Evolutionary conservation across 805 yeast species (phyloP).

Genomic region (Pichia paraexigua): DNA sequence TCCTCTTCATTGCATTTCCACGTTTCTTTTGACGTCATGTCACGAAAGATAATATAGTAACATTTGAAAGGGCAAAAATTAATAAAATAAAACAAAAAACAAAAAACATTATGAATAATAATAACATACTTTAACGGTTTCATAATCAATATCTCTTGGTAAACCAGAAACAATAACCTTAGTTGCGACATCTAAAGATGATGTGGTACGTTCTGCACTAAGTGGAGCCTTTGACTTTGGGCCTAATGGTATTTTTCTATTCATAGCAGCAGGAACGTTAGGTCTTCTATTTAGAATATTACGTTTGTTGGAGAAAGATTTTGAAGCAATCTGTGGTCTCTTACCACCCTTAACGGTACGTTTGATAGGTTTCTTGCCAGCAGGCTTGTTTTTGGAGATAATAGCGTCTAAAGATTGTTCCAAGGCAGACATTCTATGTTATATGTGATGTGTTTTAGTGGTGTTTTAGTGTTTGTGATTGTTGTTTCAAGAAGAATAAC

Average conservation of each 20-base stretch:
- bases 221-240: neutral
- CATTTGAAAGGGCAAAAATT: neutral
- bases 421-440: constrained; percentile 58
- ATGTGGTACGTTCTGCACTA: neutral
- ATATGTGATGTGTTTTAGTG: neutral
- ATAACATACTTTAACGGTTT: constrained; percentile 22
- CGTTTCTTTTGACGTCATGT: neutral
- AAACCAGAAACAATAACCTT: constrained; percentile 61
- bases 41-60: neutral
- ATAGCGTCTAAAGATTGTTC: constrained; percentile 95
- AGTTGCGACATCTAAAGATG: constrained; percentile 45
- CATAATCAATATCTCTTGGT: constrained; percentile 80
- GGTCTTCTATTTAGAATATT: constrained; percentile 23
- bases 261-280: constrained; percentile 4
- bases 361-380: constrained; percentile 11
- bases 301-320: constrained; percentile 18
- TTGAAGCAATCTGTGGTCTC: constrained; percentile 15
- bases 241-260: neutral
- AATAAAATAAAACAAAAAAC: neutral
- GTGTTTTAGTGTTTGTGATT: neutral
- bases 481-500: neutral
- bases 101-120: neutral
- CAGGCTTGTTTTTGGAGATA: constrained; percentile 46
- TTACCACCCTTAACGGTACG: constrained; percentile 16
- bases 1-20: neutral